These are phyloP conservation scores for Phyllosticta citriasiana DNA, from an alignment of 2,329 filamentous ascomycete species.

Conservation along the genomic window DNA sequence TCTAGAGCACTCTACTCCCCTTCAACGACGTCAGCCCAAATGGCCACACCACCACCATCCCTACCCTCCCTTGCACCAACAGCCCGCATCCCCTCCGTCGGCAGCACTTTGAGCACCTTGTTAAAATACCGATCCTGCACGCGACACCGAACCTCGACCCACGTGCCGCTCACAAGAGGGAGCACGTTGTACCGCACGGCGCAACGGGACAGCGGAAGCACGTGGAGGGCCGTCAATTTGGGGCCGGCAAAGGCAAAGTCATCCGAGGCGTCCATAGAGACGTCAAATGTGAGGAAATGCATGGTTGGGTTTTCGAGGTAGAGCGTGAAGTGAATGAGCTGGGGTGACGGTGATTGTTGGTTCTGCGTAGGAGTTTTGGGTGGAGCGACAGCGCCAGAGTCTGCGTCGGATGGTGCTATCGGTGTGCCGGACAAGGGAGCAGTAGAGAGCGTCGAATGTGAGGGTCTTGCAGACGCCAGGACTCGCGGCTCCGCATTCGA, in stretches of 20 bases:
- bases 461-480: conserved; percentile 42
- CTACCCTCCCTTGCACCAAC: neutral
- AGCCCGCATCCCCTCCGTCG: conserved; percentile 57
- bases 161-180: conserved; percentile 52
- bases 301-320: conserved; percentile 88
- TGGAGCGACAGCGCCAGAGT: neutral
- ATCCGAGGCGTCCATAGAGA: conserved; percentile 86
- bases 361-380: neutral
- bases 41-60: conserved; percentile 42
- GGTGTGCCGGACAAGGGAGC: neutral
- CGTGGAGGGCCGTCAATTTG: conserved; percentile 68
- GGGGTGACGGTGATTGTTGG: conserved; percentile 11
- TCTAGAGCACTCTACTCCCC: conserved; percentile 13
- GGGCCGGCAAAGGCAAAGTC: conserved; percentile 87
- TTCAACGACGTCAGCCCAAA: conserved; percentile 21
- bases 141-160: conserved; percentile 62
- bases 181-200: conserved; percentile 65
- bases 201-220: conserved; percentile 72
- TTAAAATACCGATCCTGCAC: conserved; percentile 90
- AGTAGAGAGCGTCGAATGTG: conserved; percentile 12
- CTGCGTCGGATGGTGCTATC: neutral
- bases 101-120: conserved; percentile 72
- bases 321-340: conserved; percentile 41
- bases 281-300: conserved; percentile 87
- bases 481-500: conserved; percentile 81